Conservation (phyloP, 805 yeast genomes). For the Nakazawaea ernobii region DNA sequence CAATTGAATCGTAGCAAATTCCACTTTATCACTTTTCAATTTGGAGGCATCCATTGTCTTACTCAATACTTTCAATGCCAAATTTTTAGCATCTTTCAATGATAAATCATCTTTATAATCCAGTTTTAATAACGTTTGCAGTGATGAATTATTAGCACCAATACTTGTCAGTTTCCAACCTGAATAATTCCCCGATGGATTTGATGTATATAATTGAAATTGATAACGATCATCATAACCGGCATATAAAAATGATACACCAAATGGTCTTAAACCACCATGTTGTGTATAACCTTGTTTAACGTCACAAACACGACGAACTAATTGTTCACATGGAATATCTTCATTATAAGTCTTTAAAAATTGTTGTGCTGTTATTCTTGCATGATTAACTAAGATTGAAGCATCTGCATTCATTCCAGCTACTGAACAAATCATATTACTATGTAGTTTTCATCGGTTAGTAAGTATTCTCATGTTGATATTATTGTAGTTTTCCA, state of each 20-base stretch:
- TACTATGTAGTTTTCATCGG: constrained; percentile 19
- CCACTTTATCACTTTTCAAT: constrained; percentile 84
- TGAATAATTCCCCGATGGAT: constrained; percentile 95
- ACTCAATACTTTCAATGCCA: constrained; percentile 86
- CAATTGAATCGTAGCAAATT: constrained; percentile 75
- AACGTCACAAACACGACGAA: constrained; percentile 82
- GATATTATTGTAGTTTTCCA: too few relatives aligned
- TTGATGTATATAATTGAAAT: constrained; percentile 89
- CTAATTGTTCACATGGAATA: constrained; percentile 88
- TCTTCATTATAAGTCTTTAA: constrained; percentile 85
- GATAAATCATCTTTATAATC: constrained; percentile 82
- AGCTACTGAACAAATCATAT: constrained; percentile 90
- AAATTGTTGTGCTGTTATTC: constrained; percentile 79
- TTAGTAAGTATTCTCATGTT: neutral
- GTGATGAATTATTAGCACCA: constrained; percentile 94
- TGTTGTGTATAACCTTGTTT: constrained; percentile 98
- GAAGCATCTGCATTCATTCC: constrained; percentile 98
- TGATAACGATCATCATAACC: constrained; percentile 89
- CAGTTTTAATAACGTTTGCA: constrained; percentile 91
- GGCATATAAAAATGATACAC: constrained; percentile 93
- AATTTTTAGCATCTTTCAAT: constrained; percentile 70
- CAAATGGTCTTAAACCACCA: constrained; percentile 98
- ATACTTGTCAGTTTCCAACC: constrained; percentile 98
- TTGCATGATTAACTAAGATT: constrained; percentile 80
- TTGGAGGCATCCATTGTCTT: constrained; percentile 91